A percentile compares a stretch with the other conserved stretches of the same genome.
These are phyloP conservation scores for Phytopythium oedochilum DNA, from an alignment of 352 stramenopile species.

Conservation along the genomic window DNA sequence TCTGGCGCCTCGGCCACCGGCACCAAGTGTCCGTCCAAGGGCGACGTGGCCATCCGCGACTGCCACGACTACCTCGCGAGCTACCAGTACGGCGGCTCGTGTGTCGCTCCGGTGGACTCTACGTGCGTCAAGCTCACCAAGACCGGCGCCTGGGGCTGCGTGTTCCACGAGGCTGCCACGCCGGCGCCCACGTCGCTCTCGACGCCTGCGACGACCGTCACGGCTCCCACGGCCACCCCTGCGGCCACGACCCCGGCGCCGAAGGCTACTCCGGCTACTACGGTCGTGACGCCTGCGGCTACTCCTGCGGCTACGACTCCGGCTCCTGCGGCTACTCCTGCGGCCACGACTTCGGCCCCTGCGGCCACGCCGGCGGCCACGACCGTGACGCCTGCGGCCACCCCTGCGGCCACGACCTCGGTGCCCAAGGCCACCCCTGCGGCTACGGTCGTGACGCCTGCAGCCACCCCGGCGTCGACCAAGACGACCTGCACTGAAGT, in stretches of 20 bases:
- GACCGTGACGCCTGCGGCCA: too few relatives aligned
- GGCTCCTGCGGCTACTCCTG: too few relatives aligned
- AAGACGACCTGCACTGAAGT: slow-evolving; percentile 41
- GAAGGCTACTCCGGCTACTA: slow-evolving; percentile 10
- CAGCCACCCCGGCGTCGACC: slow-evolving; percentile 8
- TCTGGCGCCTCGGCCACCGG: slow-evolving; percentile 32
- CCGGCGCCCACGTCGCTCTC: slow-evolving; percentile 19
- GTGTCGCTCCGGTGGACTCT: slow-evolving; percentile 42
- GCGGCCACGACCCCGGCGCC: slow-evolving; percentile 6
- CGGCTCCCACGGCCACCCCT: slow-evolving; percentile 10
- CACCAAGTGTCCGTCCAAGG: slow-evolving; percentile 47
- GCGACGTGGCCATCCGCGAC: slow-evolving; percentile 46
- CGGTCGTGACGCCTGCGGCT: neutral
- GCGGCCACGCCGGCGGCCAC: too few relatives aligned
- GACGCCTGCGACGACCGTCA: slow-evolving; percentile 11
- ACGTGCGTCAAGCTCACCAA: slow-evolving; percentile 48
- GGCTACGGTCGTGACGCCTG: slow-evolving; percentile 12
- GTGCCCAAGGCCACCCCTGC: slow-evolving; percentile 11
- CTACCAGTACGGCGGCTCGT: slow-evolving; percentile 41
- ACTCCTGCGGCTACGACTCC: slow-evolving; percentile 11
- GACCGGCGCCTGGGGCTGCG: slow-evolving; percentile 69
- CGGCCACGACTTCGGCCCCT: too few relatives aligned
- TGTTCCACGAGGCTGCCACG: slow-evolving; percentile 23
- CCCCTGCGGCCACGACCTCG: too few relatives aligned
- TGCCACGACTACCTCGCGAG: slow-evolving; percentile 55